Evolutionary conservation across 108 stramenopile species (phyloP), one percentile per base, ranked within the genome.

Genomic region (Pseudonitzschia pungens): DNA sequence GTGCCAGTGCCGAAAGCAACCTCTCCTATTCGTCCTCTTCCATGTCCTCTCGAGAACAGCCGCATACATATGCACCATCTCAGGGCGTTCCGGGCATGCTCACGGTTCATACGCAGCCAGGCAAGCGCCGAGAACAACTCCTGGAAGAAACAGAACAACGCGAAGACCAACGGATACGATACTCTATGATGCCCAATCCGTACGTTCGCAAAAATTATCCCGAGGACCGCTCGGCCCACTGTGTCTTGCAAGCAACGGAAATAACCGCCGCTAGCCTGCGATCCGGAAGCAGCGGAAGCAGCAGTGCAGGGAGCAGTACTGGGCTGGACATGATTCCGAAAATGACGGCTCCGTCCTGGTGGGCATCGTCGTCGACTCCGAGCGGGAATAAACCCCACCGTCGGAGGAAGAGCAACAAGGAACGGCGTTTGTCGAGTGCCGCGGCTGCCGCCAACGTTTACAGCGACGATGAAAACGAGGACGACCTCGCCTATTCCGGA

Each of bases 121-220:
- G 15, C 53, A 54, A 54, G 15, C n/a, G 53, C 10, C n/a, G 53
- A 54, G 22, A 54, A 16, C 26, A 58, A 58, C 28, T 26, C 21
- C 29, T 58, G 6, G 60, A 62, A 62, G 66, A 67, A 45, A 21
- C 16, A 12, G 66, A 48, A 45, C 27, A 67, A 0, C 16, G 45
- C 16, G 66, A 67, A 50, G 66, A 67, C n/a, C 66, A 29, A 50
- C 44, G 45, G 28, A 48, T 48, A 29, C 43, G 45, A 28, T 44
- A 67, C 43, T 44, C 45, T 1, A 50, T 67, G 66, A 48, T 67
- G 66, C 66, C 66, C 43, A 67, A 67, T 50, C 66, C 66, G 22
- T 67, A 67, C 66, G 0, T 67, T 21, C 66, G 44, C 22, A 63
- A 16, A 12, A 33, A 40, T 11, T 36, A 24, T 11, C 48, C 31